These are phyloP conservation scores for Ilex paraguariensis DNA, from an alignment of 305 asterid genomes.

Conservation along the genomic window DNA sequence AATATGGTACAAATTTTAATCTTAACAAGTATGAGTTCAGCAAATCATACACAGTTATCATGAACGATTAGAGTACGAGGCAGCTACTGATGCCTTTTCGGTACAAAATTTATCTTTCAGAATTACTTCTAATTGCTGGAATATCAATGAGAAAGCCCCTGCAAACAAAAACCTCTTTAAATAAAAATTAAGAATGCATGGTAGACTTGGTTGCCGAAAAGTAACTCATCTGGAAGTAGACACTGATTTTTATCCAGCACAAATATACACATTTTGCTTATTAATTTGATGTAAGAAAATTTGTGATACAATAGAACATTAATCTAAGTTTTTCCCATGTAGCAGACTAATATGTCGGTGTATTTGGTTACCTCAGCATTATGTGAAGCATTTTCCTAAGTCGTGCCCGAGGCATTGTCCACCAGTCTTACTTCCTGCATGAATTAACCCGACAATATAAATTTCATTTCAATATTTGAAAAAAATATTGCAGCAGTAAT, in stretches of 20 bases:
- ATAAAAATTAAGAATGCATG: not conserved
- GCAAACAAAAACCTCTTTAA: slow-evolving; percentile 11
- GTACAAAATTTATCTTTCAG: slow-evolving; percentile 28
- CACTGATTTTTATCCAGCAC: too few relatives aligned
- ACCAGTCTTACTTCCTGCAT: slow-evolving; percentile 65
- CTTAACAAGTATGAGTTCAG: too few relatives aligned
- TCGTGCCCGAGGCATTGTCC: slow-evolving; percentile 47
- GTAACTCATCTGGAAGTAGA: too few relatives aligned
- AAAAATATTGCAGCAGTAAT: slow-evolving; percentile 1
- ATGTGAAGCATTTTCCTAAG: slow-evolving; percentile 40
- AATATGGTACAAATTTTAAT: too few relatives aligned
- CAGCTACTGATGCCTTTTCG: slow-evolving; percentile 21
- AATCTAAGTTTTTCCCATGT: too few relatives aligned
- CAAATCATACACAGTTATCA: not conserved
- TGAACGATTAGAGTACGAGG: slow-evolving; percentile 9
- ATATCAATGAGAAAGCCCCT: slow-evolving; percentile 40
- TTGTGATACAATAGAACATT: too few relatives aligned
- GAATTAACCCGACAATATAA: slow-evolving; percentile 10
- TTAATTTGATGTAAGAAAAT: too few relatives aligned
- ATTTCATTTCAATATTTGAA: slow-evolving; percentile 5
- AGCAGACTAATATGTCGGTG: slow-evolving; percentile 4
- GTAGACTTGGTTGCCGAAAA: too few relatives aligned
- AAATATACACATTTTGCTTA: too few relatives aligned
- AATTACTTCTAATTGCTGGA: slow-evolving; percentile 43
- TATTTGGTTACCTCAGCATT: not conserved